A percentile compares a stretch with the other conserved stretches of the same genome.
These are phyloP conservation scores for Boletellus ananas DNA, from an alignment of 768 basidiomycete genomes.

Conservation along the genomic window DNA sequence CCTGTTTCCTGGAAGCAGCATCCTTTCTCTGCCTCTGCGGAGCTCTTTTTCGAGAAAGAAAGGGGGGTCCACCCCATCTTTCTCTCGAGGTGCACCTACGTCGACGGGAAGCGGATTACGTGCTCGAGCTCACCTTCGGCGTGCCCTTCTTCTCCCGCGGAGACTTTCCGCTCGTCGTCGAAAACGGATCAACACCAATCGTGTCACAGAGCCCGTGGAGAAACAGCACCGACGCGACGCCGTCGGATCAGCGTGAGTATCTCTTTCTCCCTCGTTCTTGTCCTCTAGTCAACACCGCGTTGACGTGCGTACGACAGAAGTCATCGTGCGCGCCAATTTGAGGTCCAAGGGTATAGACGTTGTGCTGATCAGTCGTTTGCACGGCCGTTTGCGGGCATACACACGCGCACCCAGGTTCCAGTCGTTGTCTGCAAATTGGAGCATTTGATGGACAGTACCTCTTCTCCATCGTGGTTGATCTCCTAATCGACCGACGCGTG, in stretches of 20 bases:
- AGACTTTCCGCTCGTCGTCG: conserved; percentile 60
- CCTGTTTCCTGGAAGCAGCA: conserved; percentile 65
- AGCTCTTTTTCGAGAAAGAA: background rate
- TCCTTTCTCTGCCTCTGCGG: background rate
- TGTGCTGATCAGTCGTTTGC: too few relatives aligned
- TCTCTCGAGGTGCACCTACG: conserved; percentile 59
- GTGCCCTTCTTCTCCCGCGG: conserved; percentile 73
- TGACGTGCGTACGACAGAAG: too few relatives aligned
- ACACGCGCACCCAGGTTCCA: too few relatives aligned
- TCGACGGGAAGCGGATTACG: conserved; percentile 71
- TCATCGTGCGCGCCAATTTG: too few relatives aligned
- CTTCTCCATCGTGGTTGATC: too few relatives aligned
- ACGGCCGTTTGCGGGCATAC: too few relatives aligned
- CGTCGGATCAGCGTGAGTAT: conserved; percentile 74
- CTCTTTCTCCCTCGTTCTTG: background rate
- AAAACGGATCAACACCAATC: conserved; percentile 60
- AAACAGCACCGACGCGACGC: conserved; percentile 69
- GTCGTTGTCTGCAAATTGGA: too few relatives aligned
- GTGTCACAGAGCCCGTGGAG: conserved; percentile 72
- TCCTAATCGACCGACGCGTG: too few relatives aligned
- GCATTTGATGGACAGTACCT: too few relatives aligned
- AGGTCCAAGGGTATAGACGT: too few relatives aligned
- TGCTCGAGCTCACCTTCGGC: conserved; percentile 66
- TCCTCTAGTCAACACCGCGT: too few relatives aligned
- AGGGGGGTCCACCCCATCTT: conserved; percentile 20